Conservation (phyloP, 495 filamentous ascomycete genomes). For the Usnea hakonensis region DNA sequence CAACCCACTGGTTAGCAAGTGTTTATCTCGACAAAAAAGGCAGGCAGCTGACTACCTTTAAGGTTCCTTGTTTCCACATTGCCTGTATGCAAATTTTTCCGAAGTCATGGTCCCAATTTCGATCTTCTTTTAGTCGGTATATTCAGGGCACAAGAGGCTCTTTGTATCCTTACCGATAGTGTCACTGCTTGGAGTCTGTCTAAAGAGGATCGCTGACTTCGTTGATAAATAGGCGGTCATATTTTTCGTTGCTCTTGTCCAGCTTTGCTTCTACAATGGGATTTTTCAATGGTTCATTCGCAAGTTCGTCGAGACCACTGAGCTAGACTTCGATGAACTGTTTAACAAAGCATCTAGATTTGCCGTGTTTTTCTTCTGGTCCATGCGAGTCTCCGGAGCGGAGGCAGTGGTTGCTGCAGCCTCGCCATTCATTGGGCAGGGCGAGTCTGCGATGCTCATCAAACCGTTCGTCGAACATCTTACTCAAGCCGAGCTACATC, state of each 20-base stretch:
- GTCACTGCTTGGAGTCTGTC: constrained; percentile 25
- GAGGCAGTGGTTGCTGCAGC: constrained; percentile 88
- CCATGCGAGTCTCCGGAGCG: constrained; percentile 79
- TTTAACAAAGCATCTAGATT: no score
- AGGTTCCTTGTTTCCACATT: background rate
- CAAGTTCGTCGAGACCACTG: no score
- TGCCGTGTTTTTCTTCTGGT: constrained; percentile 88
- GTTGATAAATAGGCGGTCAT: constrained; percentile 72
- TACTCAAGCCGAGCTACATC: constrained; percentile 79
- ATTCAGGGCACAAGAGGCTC: background rate
- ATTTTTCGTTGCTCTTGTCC: constrained; percentile 85
- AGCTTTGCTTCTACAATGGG: constrained; percentile 69
- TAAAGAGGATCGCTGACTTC: constrained; percentile 58
- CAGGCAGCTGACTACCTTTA: no score
- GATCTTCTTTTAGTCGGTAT: no score
- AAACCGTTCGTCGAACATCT: constrained; percentile 75
- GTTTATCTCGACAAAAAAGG: no score
- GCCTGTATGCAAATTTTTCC: background rate
- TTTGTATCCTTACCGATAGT: background rate
- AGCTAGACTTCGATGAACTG: no score
- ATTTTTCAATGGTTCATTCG: constrained; percentile 78
- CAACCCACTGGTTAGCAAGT: background rate
- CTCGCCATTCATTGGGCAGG: constrained; percentile 91
- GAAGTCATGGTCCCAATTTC: no score
- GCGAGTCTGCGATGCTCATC: constrained; percentile 88